phyloP scores from a whole-genome alignment of 108 stramenopile genomes.

The Seminavis robusta region DNA sequence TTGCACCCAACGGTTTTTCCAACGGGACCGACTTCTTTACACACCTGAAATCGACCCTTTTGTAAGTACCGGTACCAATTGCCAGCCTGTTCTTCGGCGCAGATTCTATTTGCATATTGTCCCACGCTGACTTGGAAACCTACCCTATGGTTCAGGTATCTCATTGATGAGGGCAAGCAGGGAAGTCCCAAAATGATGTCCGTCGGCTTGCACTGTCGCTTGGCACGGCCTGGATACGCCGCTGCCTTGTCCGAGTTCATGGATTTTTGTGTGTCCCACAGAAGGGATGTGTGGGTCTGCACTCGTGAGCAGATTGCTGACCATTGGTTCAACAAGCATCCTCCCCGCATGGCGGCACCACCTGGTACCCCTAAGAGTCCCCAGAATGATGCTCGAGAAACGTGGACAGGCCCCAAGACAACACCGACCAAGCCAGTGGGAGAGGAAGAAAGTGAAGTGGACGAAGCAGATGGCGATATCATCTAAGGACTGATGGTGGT shows the following conservation, averaged over 20 bases:
- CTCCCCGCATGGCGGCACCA: too few species aligned
- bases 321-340: conserved; percentile 85
- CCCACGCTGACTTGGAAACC: not conserved
- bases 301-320: conserved; percentile 89
- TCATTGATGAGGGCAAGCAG: conserved; percentile 79
- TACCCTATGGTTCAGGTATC: conserved; percentile 19
- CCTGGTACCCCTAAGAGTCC: too few species aligned
- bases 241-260: conserved; percentile 86
- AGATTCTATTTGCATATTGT: conserved; percentile 5
- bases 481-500: too few species aligned
- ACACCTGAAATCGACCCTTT: conserved; percentile 76
- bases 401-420: too few species aligned
- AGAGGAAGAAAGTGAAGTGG: too few species aligned
- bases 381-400: too few species aligned
- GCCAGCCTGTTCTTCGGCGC: not conserved
- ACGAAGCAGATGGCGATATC: too few species aligned
- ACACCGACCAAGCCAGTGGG: too few species aligned
- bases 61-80: conserved; percentile 22
- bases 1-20: conserved; percentile 79
- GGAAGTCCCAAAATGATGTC: conserved; percentile 93
- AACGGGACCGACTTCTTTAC: conserved; percentile 73
- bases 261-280: conserved; percentile 82
- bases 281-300: conserved; percentile 91
- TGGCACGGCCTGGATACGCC: conserved; percentile 86
- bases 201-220: conserved; percentile 89